Base-by-base conservation (phyloP, 2,329 filamentous ascomycete species). In the Parascedosporium putredinis region DNA sequence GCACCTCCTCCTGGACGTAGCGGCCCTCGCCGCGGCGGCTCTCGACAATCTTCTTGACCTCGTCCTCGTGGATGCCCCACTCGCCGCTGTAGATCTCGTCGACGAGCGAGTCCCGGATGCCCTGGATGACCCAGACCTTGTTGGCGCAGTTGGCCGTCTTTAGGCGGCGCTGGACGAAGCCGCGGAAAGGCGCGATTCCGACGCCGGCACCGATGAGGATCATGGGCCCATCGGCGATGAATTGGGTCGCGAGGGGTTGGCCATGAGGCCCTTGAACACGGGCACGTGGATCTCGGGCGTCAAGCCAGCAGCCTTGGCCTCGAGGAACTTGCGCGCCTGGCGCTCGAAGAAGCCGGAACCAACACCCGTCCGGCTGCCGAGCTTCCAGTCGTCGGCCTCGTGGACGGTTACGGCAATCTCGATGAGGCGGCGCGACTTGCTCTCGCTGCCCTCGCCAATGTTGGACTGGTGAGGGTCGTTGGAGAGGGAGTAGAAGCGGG, bases 191-290 rank as follows among this genome's bases (percentile, higher is more conserved):
- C 9, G 93, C 93, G 66, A 98, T 91, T 55, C 93, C 93, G 20
- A 98, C 93, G 50, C 93, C 93, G 4, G 93, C 93, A 27, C 93
- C 93, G 58, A 98, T 95, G 45, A 98, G 78, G 33, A 98, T 82
- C 93, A 98, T 98, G 0, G 93, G 93, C 0, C 93, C 93, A 63
- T 98, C 91, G 2, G 86, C 83, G 48, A 88, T 84, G 62, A 97
- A 98, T 62, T 96, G 83, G 62, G 84, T 85, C 9, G 90, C 93
- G 1, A 98, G 77, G 93, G 93, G 65, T 98, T 98, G 54, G 89
- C 84, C 93, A 98, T 98, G 40, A 98, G 74, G 1, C 93, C 93
- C 61, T 95, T 89, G 78, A 98, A 98, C 88, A 98, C 96, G 58
- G 93, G 93, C 4, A 97, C 73, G 57, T 87, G 82, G 33, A 51